Base-by-base conservation (phyloP, 202 grass and related monocot species). In the Schoenoplectus tabernaemontani region DNA sequence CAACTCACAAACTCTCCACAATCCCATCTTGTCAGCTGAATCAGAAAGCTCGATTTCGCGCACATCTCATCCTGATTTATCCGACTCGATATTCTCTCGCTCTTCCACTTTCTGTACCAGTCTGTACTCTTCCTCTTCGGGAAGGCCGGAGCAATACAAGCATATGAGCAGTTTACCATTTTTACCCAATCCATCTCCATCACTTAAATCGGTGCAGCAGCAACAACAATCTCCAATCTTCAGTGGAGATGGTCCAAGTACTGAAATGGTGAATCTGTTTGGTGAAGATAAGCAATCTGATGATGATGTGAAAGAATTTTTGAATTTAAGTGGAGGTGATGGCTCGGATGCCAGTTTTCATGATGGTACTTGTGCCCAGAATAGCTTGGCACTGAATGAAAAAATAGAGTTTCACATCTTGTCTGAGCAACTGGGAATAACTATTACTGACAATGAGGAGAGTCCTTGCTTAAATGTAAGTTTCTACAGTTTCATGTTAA, bases 391-490 rank as follows among this genome's bases (percentile, higher is more conserved):
- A 81, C 62, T 93, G 66, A 83, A 6, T 46, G 90, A 97, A 82
- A 85, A 89, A 50, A 88, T 93, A 70, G 93, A 97, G 38, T 88
- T 97, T 64, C 87, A 91, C 48, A 61, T 93, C 36, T 88, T 97
- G 63, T 93, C 93, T 58, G 88, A 97, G 82, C 86, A 97, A 83
- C 93, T 97, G 26, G 90, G 90, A 58, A 91, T 93, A 9, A 51
- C 75, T 44, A 86, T 97, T 38, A 89, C 85, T 5, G 51, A 85
- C 38, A 91, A 86, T 34, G 87, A 82, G 53, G 88, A 91, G 51
- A 93, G 67, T 48, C 90, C 85, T 86, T 77, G 33, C 19, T 65
- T 97, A 69, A 86, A 97, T 81, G 93, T 97, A 78, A 91, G 86
- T 82, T 75, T 32, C 16, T 34, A 48, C 7, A 75, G 20, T 36